phyloP scores from a whole-genome alignment of 192 early-diverging fungal species.

The Backusella westeae region DNA sequence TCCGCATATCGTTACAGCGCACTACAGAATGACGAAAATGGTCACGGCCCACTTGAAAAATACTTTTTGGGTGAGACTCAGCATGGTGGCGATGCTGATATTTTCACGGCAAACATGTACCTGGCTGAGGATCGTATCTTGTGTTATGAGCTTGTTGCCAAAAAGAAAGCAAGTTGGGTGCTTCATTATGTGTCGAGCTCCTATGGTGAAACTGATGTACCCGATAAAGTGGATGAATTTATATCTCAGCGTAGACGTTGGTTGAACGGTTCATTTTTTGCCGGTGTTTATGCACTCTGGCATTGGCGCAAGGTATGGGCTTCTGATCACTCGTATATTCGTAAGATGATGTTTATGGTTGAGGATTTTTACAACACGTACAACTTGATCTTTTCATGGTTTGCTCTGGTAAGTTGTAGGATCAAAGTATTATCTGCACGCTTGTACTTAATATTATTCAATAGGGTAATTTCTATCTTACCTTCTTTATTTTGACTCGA shows the following conservation, averaged over 20 bases:
- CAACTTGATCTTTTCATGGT: constrained; percentile 89
- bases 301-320: constrained; percentile 64
- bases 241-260: constrained; percentile 81
- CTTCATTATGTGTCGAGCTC: constrained; percentile 71
- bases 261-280: constrained; percentile 81
- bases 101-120: constrained; percentile 70
- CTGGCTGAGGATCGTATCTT: constrained; percentile 75
- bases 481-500: constrained; percentile 50
- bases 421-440: background rate
- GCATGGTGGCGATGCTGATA: constrained; percentile 56
- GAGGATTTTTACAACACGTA: constrained; percentile 84
- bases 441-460: background rate
- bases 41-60: constrained; percentile 58
- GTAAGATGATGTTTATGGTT: constrained; percentile 72
- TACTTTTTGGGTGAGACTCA: constrained; percentile 79
- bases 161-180: constrained; percentile 62
- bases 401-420: constrained; percentile 50
- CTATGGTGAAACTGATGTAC: constrained; percentile 78
- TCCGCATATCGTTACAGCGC: constrained; percentile 76
- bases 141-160: constrained; percentile 77
- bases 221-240: constrained; percentile 58
- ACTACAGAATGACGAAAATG: constrained; percentile 57
- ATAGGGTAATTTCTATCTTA: constrained; percentile 64
- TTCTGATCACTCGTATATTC: constrained; percentile 63
- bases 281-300: constrained; percentile 64